Conservation (phyloP, 805 yeast species). For the Naumovozyma baii region DNA sequence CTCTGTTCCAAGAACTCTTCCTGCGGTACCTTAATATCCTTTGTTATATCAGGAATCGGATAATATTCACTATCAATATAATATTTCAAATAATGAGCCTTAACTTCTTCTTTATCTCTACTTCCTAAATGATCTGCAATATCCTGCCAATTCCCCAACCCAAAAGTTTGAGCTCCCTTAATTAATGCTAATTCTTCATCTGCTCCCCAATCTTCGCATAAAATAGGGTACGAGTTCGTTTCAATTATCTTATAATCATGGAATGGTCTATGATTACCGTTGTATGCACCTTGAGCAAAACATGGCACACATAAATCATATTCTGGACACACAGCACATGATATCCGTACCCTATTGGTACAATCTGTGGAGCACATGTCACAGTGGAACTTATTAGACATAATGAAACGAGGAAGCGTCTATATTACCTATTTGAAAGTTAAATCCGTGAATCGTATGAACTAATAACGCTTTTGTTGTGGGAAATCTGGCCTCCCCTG, state of each 20-base stretch:
- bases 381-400: constrained; percentile 64
- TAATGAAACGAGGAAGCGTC: too few species aligned
- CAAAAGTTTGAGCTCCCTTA: constrained; percentile 85
- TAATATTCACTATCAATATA: constrained; percentile 64
- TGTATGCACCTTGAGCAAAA: constrained; percentile 70
- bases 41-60: constrained; percentile 82
- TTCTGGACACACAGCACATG: constrained; percentile 87
- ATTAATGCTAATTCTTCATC: constrained; percentile 86
- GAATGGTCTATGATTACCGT: constrained; percentile 86
- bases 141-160: constrained; percentile 97
- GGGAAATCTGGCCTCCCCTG: too few species aligned
- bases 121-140: constrained; percentile 95
- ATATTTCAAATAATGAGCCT: constrained; percentile 62
- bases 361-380: constrained; percentile 96
- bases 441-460: too few species aligned
- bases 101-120: constrained; percentile 84
- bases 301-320: constrained; percentile 98
- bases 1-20: constrained; percentile 59
- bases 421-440: too few species aligned
- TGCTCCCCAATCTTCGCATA: constrained; percentile 92
- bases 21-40: constrained; percentile 58
- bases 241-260: constrained; percentile 89
- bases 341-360: constrained; percentile 79
- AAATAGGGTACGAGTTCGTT: constrained; percentile 89
- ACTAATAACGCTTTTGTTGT: too few species aligned